These are phyloP conservation scores for Heritiera fomes DNA, from an alignment of 345 rosid genomes.

Conservation along the genomic window DNA sequence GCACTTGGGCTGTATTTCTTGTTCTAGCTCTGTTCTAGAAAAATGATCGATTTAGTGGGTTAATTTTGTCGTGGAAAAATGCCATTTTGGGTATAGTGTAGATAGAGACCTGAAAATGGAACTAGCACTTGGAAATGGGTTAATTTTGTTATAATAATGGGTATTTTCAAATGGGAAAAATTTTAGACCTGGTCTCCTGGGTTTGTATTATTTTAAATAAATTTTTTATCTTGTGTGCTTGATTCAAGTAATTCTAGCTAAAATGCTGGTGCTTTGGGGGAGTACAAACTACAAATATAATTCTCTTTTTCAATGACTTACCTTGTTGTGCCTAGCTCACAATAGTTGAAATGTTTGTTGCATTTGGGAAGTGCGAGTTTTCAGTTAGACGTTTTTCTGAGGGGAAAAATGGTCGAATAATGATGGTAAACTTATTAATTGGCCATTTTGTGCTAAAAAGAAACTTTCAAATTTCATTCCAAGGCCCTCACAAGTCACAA, in stretches of 20 bases:
- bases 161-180: neutral
- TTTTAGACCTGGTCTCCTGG: neutral
- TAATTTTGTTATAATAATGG: neutral
- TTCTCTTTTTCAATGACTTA: neutral
- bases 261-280: conserved; percentile 4
- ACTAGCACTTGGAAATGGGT: neutral
- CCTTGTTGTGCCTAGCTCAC: neutral
- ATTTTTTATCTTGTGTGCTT: neutral
- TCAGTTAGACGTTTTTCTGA: neutral
- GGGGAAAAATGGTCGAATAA: too few species aligned
- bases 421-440: neutral
- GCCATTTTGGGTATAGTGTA: conserved; percentile 17
- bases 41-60: conserved; percentile 34
- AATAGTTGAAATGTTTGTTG: neutral
- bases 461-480: neutral
- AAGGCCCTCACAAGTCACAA: neutral
- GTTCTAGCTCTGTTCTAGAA: conserved; percentile 15
- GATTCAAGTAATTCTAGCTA: conserved; percentile 14
- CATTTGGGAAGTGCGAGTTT: conserved; percentile 1
- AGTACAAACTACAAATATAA: neutral
- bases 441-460: neutral
- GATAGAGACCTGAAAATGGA: conserved; percentile 16
- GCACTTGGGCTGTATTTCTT: conserved; percentile 3
- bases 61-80: neutral
- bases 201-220: neutral